phyloP scores from a whole-genome alignment of 805 yeast species.

The Yarrowia osloensis region DNA sequence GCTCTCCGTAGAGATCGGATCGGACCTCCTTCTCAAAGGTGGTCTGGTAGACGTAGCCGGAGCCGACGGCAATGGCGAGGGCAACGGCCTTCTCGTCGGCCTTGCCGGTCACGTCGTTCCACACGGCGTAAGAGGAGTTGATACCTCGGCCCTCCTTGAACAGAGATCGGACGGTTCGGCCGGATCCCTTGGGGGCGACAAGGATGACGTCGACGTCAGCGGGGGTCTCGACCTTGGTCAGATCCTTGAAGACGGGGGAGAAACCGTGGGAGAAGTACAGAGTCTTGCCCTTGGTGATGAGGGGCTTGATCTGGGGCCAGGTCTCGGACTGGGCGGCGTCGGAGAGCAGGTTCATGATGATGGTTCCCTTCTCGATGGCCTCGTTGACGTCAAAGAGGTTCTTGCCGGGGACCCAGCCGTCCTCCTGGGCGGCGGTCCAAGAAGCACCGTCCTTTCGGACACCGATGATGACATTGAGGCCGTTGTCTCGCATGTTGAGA shows the following conservation, averaged over 20 bases:
- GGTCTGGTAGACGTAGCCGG: conserved; percentile 99
- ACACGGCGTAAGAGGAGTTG: conserved; percentile 98
- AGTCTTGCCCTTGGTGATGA: conserved; percentile 95
- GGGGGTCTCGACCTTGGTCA: conserved; percentile 96
- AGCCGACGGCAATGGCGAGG: conserved; percentile 97
- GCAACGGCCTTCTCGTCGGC: conserved; percentile 99
- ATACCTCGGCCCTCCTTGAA: conserved; percentile 99
- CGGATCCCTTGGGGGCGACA: conserved; percentile 99
- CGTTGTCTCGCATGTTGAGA: conserved; percentile 98
- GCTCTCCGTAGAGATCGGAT: conserved; percentile 99
- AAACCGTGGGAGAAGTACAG: conserved; percentile 99
- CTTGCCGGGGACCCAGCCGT: conserved; percentile 99
- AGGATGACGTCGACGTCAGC: conserved; percentile 91
- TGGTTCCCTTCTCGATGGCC: conserved; percentile 90
- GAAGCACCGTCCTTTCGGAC: conserved; percentile 98
- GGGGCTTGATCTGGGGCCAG: conserved; percentile 84
- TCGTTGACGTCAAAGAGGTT: conserved; percentile 93
- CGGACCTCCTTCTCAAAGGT: conserved; percentile 98
- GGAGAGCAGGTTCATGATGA: conserved; percentile 95
- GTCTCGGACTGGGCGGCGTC: conserved; percentile 99
- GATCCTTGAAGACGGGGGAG: conserved; percentile 98
- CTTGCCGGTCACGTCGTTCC: conserved; percentile 98
- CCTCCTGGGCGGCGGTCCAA: conserved; percentile 99
- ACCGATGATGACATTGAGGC: conserved; percentile 96
- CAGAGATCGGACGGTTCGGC: conserved; percentile 98